These are phyloP conservation scores for Neocallimastix lanati DNA, from an alignment of 192 early-diverging fungal species.

Conservation along the genomic window DNA sequence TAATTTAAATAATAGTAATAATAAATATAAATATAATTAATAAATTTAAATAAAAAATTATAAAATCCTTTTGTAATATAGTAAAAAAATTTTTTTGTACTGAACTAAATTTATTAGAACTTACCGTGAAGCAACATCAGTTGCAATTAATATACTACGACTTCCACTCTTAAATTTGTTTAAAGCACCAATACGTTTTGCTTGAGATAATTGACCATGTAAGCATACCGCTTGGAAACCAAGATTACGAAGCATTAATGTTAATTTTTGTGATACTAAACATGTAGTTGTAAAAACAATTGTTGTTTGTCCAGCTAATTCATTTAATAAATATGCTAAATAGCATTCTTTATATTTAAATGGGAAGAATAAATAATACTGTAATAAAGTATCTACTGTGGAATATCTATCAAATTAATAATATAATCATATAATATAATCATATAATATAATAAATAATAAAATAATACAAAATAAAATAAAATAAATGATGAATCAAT, in stretches of 20 bases:
- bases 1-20: too few relatives aligned
- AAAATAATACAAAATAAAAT: too few relatives aligned
- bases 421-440: not conserved
- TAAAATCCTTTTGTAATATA: too few relatives aligned
- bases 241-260: conserved; percentile 71
- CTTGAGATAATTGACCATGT: conserved; percentile 82
- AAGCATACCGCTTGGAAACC: conserved; percentile 88
- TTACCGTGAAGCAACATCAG: conserved; percentile 71
- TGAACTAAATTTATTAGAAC: too few relatives aligned
- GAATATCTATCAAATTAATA: conserved; percentile 40
- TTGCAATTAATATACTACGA: conserved; percentile 78
- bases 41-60: too few relatives aligned
- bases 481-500: too few relatives aligned
- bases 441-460: too few relatives aligned
- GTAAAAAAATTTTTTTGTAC: too few relatives aligned
- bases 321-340: conserved; percentile 82
- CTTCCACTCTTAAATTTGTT: conserved; percentile 86
- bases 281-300: conserved; percentile 90
- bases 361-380: conserved; percentile 94
- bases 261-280: conserved; percentile 65
- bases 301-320: conserved; percentile 64
- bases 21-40: too few relatives aligned
- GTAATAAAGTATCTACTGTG: conserved; percentile 77
- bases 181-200: conserved; percentile 78
- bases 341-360: conserved; percentile 86